These are phyloP conservation scores for Trametes elegans DNA, from an alignment of 768 basidiomycete genomes.

Conservation along the genomic window DNA sequence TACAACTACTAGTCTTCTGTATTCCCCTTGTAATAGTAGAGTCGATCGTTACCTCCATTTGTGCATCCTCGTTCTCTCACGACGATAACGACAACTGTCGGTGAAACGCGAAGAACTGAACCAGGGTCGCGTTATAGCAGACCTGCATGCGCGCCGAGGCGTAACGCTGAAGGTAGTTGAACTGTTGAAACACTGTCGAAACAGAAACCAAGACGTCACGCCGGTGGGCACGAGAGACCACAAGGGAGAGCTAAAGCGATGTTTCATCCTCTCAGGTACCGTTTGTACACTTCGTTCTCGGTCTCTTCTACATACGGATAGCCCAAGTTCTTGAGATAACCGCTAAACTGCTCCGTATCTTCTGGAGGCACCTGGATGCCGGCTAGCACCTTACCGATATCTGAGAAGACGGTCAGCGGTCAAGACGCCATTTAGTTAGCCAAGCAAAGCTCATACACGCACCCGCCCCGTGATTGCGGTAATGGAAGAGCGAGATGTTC, in stretches of 20 bases:
- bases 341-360: slow-evolving; percentile 65
- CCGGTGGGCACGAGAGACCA: neutral
- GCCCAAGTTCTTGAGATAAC: slow-evolving; percentile 74
- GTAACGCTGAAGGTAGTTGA: neutral
- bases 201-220: neutral
- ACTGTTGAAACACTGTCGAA: neutral
- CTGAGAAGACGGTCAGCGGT: slow-evolving; percentile 37
- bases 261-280: slow-evolving; percentile 53
- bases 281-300: slow-evolving; percentile 77
- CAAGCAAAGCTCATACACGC: neutral
- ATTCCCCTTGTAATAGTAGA: neutral
- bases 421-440: neutral
- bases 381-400: slow-evolving; percentile 89
- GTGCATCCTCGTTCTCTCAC: no score
- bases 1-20: neutral
- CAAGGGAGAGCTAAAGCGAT: neutral
- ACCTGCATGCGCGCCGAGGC: no score
- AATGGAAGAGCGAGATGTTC: slow-evolving; percentile 98
- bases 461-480: slow-evolving; percentile 97
- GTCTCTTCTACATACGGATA: slow-evolving; percentile 95
- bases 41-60: no score
- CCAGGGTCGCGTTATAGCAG: no score
- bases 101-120: no score
- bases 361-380: slow-evolving; percentile 86
- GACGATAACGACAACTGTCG: no score